A percentile compares a stretch with the other conserved stretches of the same genome.
phyloP scores from a whole-genome alignment of 768 basidiomycete genomes.

The Kwoniella heveanensis region DNA sequence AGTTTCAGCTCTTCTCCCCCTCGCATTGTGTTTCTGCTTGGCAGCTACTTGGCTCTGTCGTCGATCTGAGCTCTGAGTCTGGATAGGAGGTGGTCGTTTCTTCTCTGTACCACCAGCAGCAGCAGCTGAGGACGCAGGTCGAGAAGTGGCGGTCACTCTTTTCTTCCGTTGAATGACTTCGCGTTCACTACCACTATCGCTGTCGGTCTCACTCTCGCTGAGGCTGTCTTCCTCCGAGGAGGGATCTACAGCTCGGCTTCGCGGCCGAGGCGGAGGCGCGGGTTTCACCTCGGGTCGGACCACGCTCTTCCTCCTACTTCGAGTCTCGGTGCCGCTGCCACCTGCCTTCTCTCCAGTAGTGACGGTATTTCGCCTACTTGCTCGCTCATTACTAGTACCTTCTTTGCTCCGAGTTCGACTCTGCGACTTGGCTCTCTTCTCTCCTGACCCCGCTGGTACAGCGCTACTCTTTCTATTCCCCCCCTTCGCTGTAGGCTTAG shows the following conservation, averaged over 20 bases:
- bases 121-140: background rate
- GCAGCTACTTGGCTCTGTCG: background rate
- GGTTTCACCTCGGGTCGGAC: background rate
- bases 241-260: background rate
- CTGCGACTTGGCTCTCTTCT: conserved; percentile 2
- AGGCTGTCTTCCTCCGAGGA: conserved; percentile 3
- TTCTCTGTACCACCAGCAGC: background rate
- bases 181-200: background rate
- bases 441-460: background rate
- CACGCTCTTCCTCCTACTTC: background rate
- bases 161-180: background rate
- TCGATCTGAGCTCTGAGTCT: background rate
- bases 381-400: background rate
- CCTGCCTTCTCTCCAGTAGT: background rate
- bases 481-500: background rate
- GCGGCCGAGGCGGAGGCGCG: background rate
- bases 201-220: background rate
- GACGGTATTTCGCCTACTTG: background rate
- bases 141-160: background rate
- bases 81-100: conserved; percentile 5
- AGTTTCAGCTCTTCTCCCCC: background rate
- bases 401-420: background rate
- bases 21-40: too few relatives aligned
- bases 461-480: background rate
- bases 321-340: background rate